Evolutionary conservation across 768 basidiomycete species (phyloP), one percentile per base, ranked within the genome.

Genomic region (Favolaschia claudopus): DNA sequence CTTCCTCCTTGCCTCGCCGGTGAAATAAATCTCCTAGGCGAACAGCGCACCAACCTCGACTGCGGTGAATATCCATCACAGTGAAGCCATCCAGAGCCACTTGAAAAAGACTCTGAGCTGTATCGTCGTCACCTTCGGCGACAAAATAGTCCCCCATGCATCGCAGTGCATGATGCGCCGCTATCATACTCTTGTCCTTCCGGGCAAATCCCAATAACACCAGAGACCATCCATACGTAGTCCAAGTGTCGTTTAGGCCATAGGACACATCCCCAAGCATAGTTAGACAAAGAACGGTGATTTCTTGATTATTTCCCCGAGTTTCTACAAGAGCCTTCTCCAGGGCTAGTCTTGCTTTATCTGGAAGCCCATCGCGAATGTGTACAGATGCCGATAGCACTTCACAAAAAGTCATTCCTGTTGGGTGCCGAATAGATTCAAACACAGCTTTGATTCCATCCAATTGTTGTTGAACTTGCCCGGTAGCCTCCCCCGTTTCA

Each of bases 301-400:
- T 55, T 37, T 60, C 59, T 20, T 54, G 59, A 29, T 60, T 52
- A n/a, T 54, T 48, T 15, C 51, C 59, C 5, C 52, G 52, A 4
- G 44, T 49, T 3, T 5, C 14, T 15, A 33, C 28, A 7, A 60
- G 48, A 14, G 29, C 25, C 5, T 27, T 4, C 22, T 55, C 32
- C 46, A 60, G 10, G 6, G 25, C 28, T 12, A 12, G 20, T 29
- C 39, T 33, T 3, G 59, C 59, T 19, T 43, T 31, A 9, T 9
- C 7, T 1, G 22, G 27, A 5, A 28, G 27, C 15, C 59, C 59
- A 0, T 54, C 59, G 3, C 52, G 59, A 31, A 60, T 47, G n/a
- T 60, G 52, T 27, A 44, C 22, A 20, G 42, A 54, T 5, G 59
- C 59, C 25, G 14, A 14, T 5, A 37, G 20, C 4, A 60, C 40